These are phyloP conservation scores for Cyamopsis tetragonoloba DNA, from an alignment of 306 rosid genomes.

Conservation along the genomic window DNA sequence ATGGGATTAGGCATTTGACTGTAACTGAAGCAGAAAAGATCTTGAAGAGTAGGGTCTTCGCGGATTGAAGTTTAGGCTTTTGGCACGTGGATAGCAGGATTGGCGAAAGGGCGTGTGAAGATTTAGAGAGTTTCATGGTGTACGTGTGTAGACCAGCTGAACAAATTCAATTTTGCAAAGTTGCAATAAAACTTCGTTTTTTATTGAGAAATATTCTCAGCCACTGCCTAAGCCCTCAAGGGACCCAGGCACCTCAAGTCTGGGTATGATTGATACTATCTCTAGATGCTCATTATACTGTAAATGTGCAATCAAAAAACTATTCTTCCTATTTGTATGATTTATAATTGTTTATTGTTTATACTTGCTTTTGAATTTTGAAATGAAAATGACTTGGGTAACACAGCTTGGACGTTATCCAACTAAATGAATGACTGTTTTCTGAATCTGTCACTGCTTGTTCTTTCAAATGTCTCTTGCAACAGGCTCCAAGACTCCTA, in stretches of 20 bases:
- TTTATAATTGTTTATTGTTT: constrained; percentile 10
- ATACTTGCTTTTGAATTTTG: constrained; percentile 15
- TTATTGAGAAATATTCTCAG: constrained; percentile 10
- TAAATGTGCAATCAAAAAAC: constrained; percentile 25
- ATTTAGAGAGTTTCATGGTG: constrained; percentile 29
- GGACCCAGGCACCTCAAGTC: not conserved
- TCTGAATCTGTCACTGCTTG: not conserved
- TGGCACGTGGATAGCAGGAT: constrained; percentile 2
- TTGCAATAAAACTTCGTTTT: constrained; percentile 25
- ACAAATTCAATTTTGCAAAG: constrained; percentile 36
- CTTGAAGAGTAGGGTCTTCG: constrained; percentile 57
- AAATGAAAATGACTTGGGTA: not conserved
- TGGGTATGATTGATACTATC: not conserved
- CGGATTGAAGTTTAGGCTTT: constrained; percentile 35
- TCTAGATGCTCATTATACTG: constrained; percentile 24
- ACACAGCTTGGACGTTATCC: not conserved
- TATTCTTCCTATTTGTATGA: constrained; percentile 9
- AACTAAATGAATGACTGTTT: not conserved
- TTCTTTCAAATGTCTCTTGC: not conserved
- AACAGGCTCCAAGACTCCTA: not conserved
- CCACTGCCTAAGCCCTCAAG: not conserved
- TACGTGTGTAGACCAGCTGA: constrained; percentile 34
- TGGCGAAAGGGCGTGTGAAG: constrained; percentile 14
- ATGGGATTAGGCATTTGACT: constrained; percentile 53
- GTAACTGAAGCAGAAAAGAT: constrained; percentile 61